These are phyloP conservation scores for Rhazya stricta DNA, from an alignment of 257 asterid species.

Conservation along the genomic window DNA sequence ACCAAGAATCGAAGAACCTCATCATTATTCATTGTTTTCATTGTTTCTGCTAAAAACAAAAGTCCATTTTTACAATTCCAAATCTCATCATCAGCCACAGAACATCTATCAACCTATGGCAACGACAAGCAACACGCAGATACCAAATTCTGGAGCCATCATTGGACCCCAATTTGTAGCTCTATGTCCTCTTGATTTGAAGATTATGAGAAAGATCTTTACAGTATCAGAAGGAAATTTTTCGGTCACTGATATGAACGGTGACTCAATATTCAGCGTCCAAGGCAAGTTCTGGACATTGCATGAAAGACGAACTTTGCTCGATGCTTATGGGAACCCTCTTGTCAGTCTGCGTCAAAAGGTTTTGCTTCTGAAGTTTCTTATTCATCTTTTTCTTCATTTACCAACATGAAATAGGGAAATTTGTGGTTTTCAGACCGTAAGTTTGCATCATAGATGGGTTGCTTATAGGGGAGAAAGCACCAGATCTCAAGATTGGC, in stretches of 20 bases:
- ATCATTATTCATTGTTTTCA: not conserved
- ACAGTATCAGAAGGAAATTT: constrained; percentile 40
- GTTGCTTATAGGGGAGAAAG: not conserved
- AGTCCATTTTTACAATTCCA: not conserved
- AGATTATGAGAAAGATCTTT: constrained; percentile 2
- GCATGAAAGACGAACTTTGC: constrained; percentile 2
- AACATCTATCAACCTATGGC: not conserved
- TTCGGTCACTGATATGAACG: constrained; percentile 54
- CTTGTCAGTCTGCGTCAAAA: constrained; percentile 3
- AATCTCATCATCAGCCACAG: not conserved
- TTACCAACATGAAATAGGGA: too few species aligned
- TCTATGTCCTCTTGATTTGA: constrained; percentile 4
- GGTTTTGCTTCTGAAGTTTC: not conserved
- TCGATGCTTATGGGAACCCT: constrained; percentile 11
- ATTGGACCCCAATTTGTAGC: constrained; percentile 4
- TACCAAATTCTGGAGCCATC: not conserved
- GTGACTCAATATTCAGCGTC: constrained; percentile 53
- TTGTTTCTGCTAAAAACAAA: not conserved
- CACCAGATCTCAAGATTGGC: constrained; percentile 1
- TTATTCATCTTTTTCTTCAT: not conserved
- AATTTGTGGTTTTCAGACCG: constrained; percentile 11
- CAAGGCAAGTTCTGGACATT: constrained; percentile 5
- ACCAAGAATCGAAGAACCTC: not conserved
- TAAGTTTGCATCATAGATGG: constrained; percentile 6
- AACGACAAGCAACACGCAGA: not conserved